Base-by-base conservation (phyloP, 2,329 filamentous ascomycete species). In the Trichoderma sp. region DNA sequence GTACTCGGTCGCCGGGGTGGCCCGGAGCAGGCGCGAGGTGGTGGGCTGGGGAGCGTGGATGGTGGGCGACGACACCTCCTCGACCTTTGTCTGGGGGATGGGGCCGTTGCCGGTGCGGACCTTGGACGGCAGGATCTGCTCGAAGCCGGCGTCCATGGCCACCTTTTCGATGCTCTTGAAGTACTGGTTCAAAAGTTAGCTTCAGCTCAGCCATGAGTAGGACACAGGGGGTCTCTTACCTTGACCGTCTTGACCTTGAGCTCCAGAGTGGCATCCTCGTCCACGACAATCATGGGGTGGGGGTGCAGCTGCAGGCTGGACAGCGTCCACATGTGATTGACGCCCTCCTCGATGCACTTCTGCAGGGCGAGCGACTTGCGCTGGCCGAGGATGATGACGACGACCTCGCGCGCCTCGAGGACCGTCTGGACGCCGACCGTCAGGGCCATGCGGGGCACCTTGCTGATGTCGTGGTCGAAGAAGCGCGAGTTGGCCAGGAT, bases 241-340 rank as follows among this genome's bases (percentile, higher is more conserved):
- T 84, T 86, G 71, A 91, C 89, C 0, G 89, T 91, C 80, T 91
- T 91, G 67, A 91, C 88, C 74, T 88, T 88, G 59, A 91, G 79
- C 75, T 91, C 88, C 15, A 90, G 79, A 1, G 89, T 91, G 17
- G 89, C 88, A 73, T 94, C 91, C 71, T 94, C 90, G 72, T 96
- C 92, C 52, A 90, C 90, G 10, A 94, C 90, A 69, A 95, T 88
- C 82, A 95, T 87, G 61, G 91, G 88, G 72, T 93, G 89, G 3
- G 87, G 89, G 75, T 95, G 92, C 68, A 94, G 80, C 75, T 96
- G 92, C 48, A 96, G 81, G 63, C 87, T 88, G 9, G 91, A 94
- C 7, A 95, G 83, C 1, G 92, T 94, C 91, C 92, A 96, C 90
- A 94, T 94, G 78, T 95, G 92, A 76, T 93, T 94, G 67, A 96